A percentile compares a stretch with the other conserved stretches of the same genome.
Evolutionary conservation across 2,329 filamentous ascomycete genomes (phyloP).

Genomic region (Talaromyces sp.): DNA sequence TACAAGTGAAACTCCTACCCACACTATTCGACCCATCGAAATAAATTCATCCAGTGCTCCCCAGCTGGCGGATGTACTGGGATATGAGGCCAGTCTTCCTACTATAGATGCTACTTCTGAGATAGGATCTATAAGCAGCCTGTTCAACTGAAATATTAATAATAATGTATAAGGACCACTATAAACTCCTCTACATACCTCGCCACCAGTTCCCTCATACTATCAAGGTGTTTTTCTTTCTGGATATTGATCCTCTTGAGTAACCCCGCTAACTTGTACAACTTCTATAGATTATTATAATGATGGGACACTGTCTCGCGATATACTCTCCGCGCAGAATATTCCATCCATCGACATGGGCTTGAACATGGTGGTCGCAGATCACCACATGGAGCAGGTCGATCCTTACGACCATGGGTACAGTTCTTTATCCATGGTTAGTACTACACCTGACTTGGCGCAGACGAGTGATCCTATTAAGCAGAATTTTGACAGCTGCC

Average conservation of each 20-base stretch:
- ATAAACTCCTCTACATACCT: background rate
- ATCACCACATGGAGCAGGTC: background rate
- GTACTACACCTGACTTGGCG: background rate
- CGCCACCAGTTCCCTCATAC: background rate
- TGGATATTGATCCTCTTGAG: background rate
- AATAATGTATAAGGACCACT: background rate
- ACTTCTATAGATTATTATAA: background rate
- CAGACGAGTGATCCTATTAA: background rate
- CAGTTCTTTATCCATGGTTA: too few species aligned
- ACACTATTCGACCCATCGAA: background rate
- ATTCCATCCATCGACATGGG: background rate
- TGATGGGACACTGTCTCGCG: background rate
- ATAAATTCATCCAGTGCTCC: background rate
- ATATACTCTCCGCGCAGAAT: background rate
- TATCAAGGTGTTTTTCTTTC: background rate
- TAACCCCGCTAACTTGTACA: background rate
- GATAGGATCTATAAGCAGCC: background rate
- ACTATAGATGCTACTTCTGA: background rate
- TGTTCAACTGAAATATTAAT: background rate
- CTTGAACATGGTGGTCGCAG: background rate
- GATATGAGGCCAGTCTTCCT: background rate
- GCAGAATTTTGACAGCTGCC: background rate
- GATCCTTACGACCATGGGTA: too few species aligned
- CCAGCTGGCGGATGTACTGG: background rate
- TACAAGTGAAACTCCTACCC: background rate